phyloP scores from a whole-genome alignment of 108 stramenopile species.

The Bacterosira constricta region DNA sequence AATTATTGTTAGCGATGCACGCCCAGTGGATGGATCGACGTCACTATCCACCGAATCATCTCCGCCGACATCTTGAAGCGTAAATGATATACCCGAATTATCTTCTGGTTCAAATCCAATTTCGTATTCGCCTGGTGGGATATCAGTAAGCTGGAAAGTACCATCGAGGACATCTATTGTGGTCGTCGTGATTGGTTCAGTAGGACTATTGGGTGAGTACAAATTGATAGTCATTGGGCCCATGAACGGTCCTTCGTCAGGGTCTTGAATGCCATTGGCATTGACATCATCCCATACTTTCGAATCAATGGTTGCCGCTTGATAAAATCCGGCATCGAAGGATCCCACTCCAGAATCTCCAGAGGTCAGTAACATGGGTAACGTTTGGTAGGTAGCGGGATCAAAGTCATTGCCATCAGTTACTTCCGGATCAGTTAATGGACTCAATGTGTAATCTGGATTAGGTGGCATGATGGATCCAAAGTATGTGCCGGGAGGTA shows the following conservation, averaged over 20 bases:
- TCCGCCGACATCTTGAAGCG: conserved; percentile 1
- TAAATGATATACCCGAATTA: background rate
- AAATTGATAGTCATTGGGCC: conserved; percentile 27
- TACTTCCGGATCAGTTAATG: background rate
- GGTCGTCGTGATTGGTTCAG: background rate
- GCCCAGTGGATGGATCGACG: conserved; percentile 28
- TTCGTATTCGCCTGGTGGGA: conserved; percentile 37
- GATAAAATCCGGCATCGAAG: conserved; percentile 36
- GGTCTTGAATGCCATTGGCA: conserved; percentile 28
- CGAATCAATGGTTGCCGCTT: conserved; percentile 19
- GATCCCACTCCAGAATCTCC: conserved; percentile 18
- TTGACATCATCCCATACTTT: conserved; percentile 31
- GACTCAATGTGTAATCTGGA: conserved; percentile 35
- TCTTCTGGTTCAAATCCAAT: conserved; percentile 22
- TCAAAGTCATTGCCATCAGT: conserved; percentile 28
- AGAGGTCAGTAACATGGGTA: conserved; percentile 12
- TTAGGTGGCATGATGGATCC: conserved; percentile 11
- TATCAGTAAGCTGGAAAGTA: conserved; percentile 19
- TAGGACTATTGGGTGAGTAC: conserved; percentile 2
- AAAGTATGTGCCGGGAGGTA: conserved; percentile 29
- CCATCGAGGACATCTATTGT: conserved; percentile 7
- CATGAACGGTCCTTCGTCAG: conserved; percentile 19
- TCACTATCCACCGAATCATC: conserved; percentile 19
- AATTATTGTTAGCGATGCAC: conserved; percentile 26
- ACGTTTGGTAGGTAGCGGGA: conserved; percentile 11